Base-by-base conservation (phyloP, 192 early-diverging fungal genomes). In the Linnemannia exigua region DNA sequence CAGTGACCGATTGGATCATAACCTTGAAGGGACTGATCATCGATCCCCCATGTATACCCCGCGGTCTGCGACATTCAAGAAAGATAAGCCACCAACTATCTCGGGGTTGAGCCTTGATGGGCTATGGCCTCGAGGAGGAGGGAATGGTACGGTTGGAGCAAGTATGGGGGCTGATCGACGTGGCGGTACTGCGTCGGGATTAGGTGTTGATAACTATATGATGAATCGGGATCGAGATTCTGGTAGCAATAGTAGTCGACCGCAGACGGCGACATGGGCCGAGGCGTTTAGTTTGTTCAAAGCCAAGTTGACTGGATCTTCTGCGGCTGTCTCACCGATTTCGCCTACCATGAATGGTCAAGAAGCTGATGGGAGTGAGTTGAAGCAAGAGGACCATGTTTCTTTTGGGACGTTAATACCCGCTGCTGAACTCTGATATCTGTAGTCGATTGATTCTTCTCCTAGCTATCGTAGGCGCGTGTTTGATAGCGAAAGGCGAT, bases 1-100 rank as follows among this genome's bases (percentile, higher is more conserved):
- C 46, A 80, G 84, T 52, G 84, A 86, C 25, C 73, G 84, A 50
- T 48, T 86, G 19, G 84, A 86, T 14, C 70, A 86, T 37, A 86
- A 80, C 63, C 70, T 86, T 3, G 84, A 86, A 50, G 84, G 84
- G 16, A 80, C 22, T 12, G 78, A 86, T 68, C 84, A 86, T 46
- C 78, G 78, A 20, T 80, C 79, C 16, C 79, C 74, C 0, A 33
- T 80, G 54, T 76, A 73, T 48, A 76, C 22, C 0, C 77, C 83
- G 28, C 48, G 63, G 19, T 74, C 84, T 19, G 44, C 38, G 8
- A 44, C 58, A 0, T 50, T 41, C 31, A 76, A 72, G 33, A 76
- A 76, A 36, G 70, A 76, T 16, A 70, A 73, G 47, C 73, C 79
- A 5, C 22, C 50, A 19, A 76, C 69, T 67, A 76, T 82, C 15